Percentiles rank a stretch among this genome's conserved stretches.
Conservation (phyloP, 1,139 yeast species). For the Yamadazyma atmosphaerica region DNA sequence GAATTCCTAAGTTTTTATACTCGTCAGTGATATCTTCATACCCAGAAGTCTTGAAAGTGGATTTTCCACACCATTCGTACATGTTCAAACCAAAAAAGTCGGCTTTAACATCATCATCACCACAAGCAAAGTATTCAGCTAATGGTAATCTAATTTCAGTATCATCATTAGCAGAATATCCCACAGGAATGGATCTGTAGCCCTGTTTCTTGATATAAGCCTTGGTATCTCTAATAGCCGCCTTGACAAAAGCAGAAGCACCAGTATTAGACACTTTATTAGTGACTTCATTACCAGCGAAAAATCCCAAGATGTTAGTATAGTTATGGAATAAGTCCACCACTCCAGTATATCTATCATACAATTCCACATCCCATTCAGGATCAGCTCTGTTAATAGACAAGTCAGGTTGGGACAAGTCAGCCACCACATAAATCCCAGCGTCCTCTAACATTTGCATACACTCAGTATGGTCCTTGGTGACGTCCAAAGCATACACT, state of each 20-base stretch:
- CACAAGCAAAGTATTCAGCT: conserved; percentile 85
- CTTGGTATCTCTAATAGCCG: conserved; percentile 84
- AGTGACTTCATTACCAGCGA: conserved; percentile 91
- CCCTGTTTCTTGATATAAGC: conserved; percentile 64
- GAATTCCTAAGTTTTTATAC: conserved; percentile 69
- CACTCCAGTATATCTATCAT: conserved; percentile 69
- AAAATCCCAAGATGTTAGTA: conserved; percentile 79
- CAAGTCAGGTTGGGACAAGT: conserved; percentile 63
- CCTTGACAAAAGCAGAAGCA: conserved; percentile 86
- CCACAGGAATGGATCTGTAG: conserved; percentile 78
- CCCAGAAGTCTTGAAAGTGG: conserved; percentile 67
- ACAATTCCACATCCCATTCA: conserved; percentile 62
- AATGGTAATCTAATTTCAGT: conserved; percentile 64
- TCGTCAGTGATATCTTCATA: conserved; percentile 72
- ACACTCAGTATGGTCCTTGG: conserved; percentile 65
- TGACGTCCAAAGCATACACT: conserved; percentile 70
- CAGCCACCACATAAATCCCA: conserved; percentile 78
- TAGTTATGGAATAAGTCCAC: conserved; percentile 72
- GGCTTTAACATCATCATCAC: conserved; percentile 62
- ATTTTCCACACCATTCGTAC: conserved; percentile 94
- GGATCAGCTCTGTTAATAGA: conserved; percentile 66
- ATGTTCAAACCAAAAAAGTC: conserved; percentile 94
- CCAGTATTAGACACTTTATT: conserved; percentile 70
- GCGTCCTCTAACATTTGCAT: conserved; percentile 68
- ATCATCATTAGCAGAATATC: conserved; percentile 88